Conservation (phyloP, 164 flowering plant species). For the Brasenia schreberi region DNA sequence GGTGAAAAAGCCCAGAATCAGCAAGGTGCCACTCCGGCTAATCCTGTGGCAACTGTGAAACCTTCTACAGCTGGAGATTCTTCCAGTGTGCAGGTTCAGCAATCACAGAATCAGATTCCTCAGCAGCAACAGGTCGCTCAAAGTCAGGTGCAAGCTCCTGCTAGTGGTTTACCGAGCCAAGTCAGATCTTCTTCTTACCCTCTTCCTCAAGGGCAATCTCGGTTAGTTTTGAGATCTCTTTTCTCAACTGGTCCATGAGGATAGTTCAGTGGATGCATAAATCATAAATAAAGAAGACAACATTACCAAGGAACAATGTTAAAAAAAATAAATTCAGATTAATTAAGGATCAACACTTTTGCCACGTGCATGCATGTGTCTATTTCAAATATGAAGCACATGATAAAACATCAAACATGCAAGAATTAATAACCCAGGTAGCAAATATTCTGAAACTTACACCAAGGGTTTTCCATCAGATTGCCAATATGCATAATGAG, state of each 20-base stretch:
- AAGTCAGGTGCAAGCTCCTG: conserved; percentile 35
- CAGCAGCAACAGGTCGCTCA: conserved; percentile 21
- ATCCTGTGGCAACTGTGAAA: conserved; percentile 39
- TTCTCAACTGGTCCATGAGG: background rate
- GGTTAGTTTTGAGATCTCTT: conserved; percentile 47
- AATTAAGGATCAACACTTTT: too few species aligned
- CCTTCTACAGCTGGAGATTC: conserved; percentile 35
- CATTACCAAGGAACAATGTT: too few species aligned
- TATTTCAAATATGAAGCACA: too few species aligned
- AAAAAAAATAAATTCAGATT: too few species aligned
- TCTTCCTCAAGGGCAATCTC: conserved; percentile 89
- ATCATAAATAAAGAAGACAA: too few species aligned
- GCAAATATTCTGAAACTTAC: too few species aligned
- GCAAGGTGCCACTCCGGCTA: conserved; percentile 31
- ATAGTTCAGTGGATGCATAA: background rate
- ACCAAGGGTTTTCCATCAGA: too few species aligned
- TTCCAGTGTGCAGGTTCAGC: conserved; percentile 33
- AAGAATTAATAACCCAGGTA: too few species aligned
- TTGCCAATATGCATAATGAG: too few species aligned
- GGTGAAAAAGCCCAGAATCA: conserved; percentile 46
- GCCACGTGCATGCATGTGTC: too few species aligned
- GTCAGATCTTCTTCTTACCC: conserved; percentile 40
- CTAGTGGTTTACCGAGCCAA: conserved; percentile 52
- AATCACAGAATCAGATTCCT: conserved; percentile 32
- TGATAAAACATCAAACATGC: too few species aligned